These are phyloP conservation scores for Xanthoceras sorbifolium DNA, from an alignment of 345 rosid genomes.

Conservation along the genomic window DNA sequence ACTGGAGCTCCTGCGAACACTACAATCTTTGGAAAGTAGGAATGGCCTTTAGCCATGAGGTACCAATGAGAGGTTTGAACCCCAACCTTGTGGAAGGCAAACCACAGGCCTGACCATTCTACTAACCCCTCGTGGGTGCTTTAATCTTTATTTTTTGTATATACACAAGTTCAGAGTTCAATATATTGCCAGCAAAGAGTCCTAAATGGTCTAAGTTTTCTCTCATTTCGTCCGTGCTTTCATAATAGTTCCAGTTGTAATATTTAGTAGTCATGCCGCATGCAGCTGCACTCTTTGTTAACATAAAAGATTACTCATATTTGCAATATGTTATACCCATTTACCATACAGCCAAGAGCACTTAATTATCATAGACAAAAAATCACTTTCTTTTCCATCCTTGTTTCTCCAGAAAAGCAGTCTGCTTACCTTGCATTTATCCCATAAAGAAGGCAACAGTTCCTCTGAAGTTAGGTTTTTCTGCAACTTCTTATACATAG, in stretches of 20 bases:
- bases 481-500: conserved; percentile 96
- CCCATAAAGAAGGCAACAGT: conserved; percentile 93
- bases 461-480: conserved; percentile 93
- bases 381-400: background rate
- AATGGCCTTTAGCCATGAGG: too few relatives aligned
- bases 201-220: background rate
- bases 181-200: background rate
- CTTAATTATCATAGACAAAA: background rate
- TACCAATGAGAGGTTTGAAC: too few relatives aligned
- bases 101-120: too few relatives aligned
- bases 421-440: conserved; percentile 86
- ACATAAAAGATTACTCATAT: background rate
- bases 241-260: background rate
- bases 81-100: too few relatives aligned
- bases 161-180: background rate
- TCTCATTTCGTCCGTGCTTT: background rate
- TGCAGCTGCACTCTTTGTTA: background rate
- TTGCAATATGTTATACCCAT: background rate
- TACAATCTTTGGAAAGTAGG: too few relatives aligned
- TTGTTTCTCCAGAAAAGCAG: background rate
- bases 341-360: background rate
- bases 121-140: too few relatives aligned
- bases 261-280: background rate
- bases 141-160: too few relatives aligned
- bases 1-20: too few relatives aligned